Base-by-base conservation (phyloP, 2,329 filamentous ascomycete genomes). In the Myriosclerotinia scirpicola region DNA sequence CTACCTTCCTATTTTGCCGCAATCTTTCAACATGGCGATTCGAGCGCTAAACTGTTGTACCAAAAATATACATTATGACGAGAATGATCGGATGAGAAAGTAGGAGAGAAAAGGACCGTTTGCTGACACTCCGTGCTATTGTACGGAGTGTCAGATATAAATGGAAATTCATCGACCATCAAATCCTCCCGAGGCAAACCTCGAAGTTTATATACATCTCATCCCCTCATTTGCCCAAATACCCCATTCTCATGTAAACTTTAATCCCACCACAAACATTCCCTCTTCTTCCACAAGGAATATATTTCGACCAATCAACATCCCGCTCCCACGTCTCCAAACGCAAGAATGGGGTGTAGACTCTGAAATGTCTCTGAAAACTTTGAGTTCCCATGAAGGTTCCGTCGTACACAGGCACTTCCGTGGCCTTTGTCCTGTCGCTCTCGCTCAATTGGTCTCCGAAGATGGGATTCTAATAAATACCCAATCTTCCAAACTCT, bases 161-260 rank as follows among this genome's bases (percentile, higher is more conserved):
- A 58, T 34, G 30, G 30, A 56, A 44, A 44, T 26, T 12, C 40
- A 0, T 34, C 38, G 17, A 44, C 9, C 22, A 26, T 44, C 38
- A 22, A 30, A 44, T 44, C 5, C 26, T 58, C 46, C 3, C 9
- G n/a, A 50, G 44, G 58, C 12, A 14, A 36, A 50, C n/a, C 44
- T 34, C n/a, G 17, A 58, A 50, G 58, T 50, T 50, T 61, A 61
- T 50, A 61, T 61, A 61, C 22, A 44, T 22, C 46, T 20, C 34
- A 17, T 38, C 34, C 34, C n/a, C n/a, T 52, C 44, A 46, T 50
- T 50, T 50, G 58, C 20, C 46, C 44, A 36, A 14, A 50, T 20
- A 50, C 44, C 58, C 58, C 58, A 61, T 61, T 50, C 14, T 61
- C 58, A 14, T 26, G 20, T 44, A 40, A 61, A 50, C 44, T 61